Percentiles rank a stretch among this genome's conserved stretches.
Conservation (phyloP, 2,329 filamentous ascomycete species). For the Cladophialophora immunda region DNA sequence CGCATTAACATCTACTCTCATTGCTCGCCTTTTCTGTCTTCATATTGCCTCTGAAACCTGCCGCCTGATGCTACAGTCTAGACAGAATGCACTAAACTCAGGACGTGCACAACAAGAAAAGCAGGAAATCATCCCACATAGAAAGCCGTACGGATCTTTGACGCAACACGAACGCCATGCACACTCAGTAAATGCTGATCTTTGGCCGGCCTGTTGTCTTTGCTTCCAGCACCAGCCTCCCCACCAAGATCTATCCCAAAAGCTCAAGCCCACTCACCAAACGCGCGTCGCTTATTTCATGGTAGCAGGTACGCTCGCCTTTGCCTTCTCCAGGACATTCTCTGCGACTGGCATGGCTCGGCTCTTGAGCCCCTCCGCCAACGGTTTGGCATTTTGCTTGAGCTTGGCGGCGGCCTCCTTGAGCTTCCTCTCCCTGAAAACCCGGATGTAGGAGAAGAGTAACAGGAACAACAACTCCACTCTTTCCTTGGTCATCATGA, state of each 20-base stretch:
- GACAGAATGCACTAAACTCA: neutral
- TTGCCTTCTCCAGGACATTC: conserved; percentile 58
- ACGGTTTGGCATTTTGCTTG: conserved; percentile 27
- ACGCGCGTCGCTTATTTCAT: conserved; percentile 50
- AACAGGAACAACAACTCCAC: conserved; percentile 90
- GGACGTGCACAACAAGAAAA: neutral
- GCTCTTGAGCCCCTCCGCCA: conserved; percentile 25
- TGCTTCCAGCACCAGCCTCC: neutral
- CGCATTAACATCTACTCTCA: neutral
- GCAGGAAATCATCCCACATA: neutral
- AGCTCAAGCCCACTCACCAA: neutral
- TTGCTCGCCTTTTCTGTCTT: neutral
- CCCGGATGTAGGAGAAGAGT: conserved; percentile 81
- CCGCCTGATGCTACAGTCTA: conserved; percentile 3
- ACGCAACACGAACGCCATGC: conserved; percentile 4
- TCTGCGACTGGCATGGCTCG: conserved; percentile 36
- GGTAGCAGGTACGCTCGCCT: conserved; percentile 58
- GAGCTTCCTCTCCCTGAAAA: conserved; percentile 74
- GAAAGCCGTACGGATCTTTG: neutral
- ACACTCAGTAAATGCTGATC: conserved; percentile 1
- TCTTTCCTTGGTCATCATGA: conserved; percentile 99
- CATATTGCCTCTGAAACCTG: neutral
- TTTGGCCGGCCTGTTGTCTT: neutral
- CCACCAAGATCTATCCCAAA: conserved; percentile 3
- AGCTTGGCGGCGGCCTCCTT: conserved; percentile 67